phyloP scores from a whole-genome alignment of 352 stramenopile genomes.

The Pythium plurisporium region DNA sequence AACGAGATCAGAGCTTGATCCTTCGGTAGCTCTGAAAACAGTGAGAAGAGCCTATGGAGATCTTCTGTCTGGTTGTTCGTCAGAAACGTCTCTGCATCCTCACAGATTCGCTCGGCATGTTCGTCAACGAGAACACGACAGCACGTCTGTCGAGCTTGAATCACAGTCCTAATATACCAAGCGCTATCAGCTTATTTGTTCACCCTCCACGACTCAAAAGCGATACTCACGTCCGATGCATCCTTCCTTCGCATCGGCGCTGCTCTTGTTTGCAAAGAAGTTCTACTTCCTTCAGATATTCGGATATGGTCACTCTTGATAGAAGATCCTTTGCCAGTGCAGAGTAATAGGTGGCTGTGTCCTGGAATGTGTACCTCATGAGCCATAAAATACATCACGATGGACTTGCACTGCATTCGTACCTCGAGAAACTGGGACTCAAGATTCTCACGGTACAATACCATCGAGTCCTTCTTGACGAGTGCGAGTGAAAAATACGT shows the following conservation, averaged over 20 bases:
- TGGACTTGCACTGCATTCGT: too few species aligned
- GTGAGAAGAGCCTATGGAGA: constrained; percentile 68
- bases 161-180: constrained; percentile 72
- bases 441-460: constrained; percentile 73
- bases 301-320: constrained; percentile 58
- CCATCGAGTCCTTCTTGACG: constrained; percentile 77
- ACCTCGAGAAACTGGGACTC: constrained; percentile 58
- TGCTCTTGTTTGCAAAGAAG: constrained; percentile 75
- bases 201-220: background rate
- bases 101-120: constrained; percentile 77
- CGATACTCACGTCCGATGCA: constrained; percentile 66
- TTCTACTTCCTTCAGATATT: constrained; percentile 72
- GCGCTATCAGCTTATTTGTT: background rate
- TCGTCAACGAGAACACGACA: constrained; percentile 75
- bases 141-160: constrained; percentile 72
- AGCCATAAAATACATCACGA: too few species aligned
- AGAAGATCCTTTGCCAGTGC: constrained; percentile 57
- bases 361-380: too few species aligned
- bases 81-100: constrained; percentile 71
- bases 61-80: constrained; percentile 76
- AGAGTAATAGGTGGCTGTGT: constrained; percentile 67
- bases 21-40: constrained; percentile 81
- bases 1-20: constrained; percentile 76
- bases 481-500: constrained; percentile 74
- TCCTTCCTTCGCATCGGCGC: constrained; percentile 60